Conservation (phyloP, 139 green algal genomes). For the Chlorella sp. region DNA sequence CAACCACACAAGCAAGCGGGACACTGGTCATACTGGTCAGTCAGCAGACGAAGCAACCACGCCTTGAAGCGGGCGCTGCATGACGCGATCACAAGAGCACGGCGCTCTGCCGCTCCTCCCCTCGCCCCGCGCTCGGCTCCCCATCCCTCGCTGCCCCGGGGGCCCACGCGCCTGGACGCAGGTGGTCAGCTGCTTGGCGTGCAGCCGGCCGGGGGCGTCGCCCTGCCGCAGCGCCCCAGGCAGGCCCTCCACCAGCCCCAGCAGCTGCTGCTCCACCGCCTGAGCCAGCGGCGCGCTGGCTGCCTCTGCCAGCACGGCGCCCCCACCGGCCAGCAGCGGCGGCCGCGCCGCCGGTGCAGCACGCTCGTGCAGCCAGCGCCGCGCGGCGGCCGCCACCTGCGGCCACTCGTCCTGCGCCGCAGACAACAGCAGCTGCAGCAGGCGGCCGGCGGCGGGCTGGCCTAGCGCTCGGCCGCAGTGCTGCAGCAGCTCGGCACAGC, state of each 20-base stretch:
- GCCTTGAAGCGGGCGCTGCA: no score
- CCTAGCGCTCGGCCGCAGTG: conserved; percentile 35
- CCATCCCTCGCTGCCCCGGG: no score
- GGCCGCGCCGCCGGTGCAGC: conserved; percentile 16
- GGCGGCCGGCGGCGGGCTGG: conserved; percentile 17
- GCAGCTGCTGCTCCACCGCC: conserved; percentile 26
- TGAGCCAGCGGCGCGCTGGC: not conserved
- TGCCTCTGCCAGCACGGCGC: conserved; percentile 39
- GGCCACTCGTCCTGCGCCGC: conserved; percentile 72
- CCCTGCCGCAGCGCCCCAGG: conserved; percentile 35
- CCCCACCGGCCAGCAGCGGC: conserved; percentile 52
- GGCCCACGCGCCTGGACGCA: conserved; percentile 42
- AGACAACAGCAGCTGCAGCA: conserved; percentile 60
- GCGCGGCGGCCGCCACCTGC: conserved; percentile 39
- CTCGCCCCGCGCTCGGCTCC: no score
- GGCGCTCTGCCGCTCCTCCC: no score
- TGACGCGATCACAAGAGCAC: no score
- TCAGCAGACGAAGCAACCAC: no score
- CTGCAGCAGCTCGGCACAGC: conserved; percentile 47
- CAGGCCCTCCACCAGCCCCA: conserved; percentile 40
- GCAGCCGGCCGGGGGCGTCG: conserved; percentile 39
- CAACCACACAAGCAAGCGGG: no score
- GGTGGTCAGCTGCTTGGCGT: conserved; percentile 52
- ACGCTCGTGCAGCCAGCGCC: conserved; percentile 32
- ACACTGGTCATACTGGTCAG: no score